Percentiles rank a stretch among this genome's conserved stretches.
phyloP scores from a whole-genome alignment of 2,329 filamentous ascomycete species.

The Fusarium buharicum region DNA sequence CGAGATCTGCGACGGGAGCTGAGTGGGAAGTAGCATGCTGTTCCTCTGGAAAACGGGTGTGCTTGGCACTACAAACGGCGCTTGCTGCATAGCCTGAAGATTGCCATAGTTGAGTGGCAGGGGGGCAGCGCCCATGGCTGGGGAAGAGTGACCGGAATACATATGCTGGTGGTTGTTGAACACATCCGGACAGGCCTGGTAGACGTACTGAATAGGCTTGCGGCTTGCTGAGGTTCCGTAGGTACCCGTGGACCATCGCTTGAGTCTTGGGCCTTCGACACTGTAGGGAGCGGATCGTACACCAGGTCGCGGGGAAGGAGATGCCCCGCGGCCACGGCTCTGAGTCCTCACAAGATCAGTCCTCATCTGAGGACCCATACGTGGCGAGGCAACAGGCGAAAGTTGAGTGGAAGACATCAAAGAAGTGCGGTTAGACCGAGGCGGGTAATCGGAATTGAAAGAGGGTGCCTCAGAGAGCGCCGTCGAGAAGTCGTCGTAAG shows the following conservation, averaged over 20 bases:
- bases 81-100: conserved; percentile 65
- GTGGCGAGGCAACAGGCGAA: conserved; percentile 77
- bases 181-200: conserved; percentile 69
- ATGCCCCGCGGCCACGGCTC: conserved; percentile 73
- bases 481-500: conserved; percentile 76
- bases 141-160: conserved; percentile 54
- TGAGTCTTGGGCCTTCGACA: conserved; percentile 72
- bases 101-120: conserved; percentile 66
- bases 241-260: conserved; percentile 82
- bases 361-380: conserved; percentile 69
- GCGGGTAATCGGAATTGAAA: conserved; percentile 73
- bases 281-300: conserved; percentile 77
- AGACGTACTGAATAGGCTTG: conserved; percentile 69
- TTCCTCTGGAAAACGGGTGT: conserved; percentile 63
- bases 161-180: conserved; percentile 68
- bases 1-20: conserved; percentile 62
- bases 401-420: conserved; percentile 76
- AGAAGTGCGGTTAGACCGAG: conserved; percentile 74
- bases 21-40: conserved; percentile 66
- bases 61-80: conserved; percentile 65
- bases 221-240: conserved; percentile 68
- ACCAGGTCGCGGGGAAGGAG: conserved; percentile 75
- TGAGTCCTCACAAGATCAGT: conserved; percentile 70
- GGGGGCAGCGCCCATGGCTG: conserved; percentile 58
- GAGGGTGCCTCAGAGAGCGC: conserved; percentile 74